Conservation (phyloP, 768 basidiomycete species). For the Tylopilus balloui region DNA sequence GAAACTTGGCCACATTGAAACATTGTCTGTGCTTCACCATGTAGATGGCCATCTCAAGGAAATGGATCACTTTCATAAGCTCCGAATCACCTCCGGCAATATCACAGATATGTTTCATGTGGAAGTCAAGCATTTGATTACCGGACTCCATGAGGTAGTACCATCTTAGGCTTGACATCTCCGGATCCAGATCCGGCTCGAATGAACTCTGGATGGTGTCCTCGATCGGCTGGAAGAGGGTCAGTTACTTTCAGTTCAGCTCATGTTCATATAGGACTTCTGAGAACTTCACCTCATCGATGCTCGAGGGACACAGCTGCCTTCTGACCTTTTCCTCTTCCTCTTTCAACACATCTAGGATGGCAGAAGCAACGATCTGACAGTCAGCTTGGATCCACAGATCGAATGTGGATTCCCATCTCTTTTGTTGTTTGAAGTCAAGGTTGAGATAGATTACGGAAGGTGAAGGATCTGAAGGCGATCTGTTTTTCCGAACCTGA, state of each 20-base stretch:
- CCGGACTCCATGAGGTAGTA: background rate
- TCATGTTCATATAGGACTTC: background rate
- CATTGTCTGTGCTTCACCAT: background rate
- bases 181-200: background rate
- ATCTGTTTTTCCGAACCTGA: background rate
- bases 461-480: background rate
- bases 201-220: too few relatives aligned
- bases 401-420: constrained; percentile 4
- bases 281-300: background rate
- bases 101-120: background rate
- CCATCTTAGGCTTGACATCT: background rate
- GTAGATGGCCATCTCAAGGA: background rate
- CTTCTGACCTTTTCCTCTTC: background rate
- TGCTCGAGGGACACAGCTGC: background rate
- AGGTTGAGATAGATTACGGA: constrained; percentile 6
- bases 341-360: background rate
- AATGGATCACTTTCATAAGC: background rate
- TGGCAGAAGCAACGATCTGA: background rate
- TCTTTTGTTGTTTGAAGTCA: constrained; percentile 1
- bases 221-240: too few relatives aligned
- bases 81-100: background rate
- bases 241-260: background rate
- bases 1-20: background rate
- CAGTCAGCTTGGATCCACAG: constrained; percentile 9
- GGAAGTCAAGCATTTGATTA: background rate